A percentile compares a stretch with the other conserved stretches of the same genome.
Conservation (phyloP, 2,329 filamentous ascomycete species). For the Rhynchosporium agropyri region DNA sequence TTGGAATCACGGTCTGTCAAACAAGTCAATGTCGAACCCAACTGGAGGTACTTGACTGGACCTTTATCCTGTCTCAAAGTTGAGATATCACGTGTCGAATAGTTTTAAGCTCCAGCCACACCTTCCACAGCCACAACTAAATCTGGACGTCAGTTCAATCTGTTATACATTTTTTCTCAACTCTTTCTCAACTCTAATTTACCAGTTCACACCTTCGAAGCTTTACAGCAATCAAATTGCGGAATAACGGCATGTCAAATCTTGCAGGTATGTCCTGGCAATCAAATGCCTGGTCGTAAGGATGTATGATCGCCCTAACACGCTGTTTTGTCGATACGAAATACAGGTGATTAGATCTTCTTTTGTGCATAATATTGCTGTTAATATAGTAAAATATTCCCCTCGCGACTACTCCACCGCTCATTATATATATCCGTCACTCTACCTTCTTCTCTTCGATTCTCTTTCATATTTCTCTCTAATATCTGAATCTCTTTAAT, state of each 20-base stretch:
- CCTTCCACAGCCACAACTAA: constrained; percentile 6
- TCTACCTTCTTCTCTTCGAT: constrained; percentile 22
- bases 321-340: constrained; percentile 19
- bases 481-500: constrained; percentile 17
- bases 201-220: constrained; percentile 1
- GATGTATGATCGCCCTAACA: constrained; percentile 23
- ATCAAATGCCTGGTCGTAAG: constrained; percentile 19
- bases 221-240: constrained; percentile 8
- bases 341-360: not conserved
- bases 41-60: not conserved
- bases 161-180: constrained; percentile 29
- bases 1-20: constrained; percentile 7
- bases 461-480: constrained; percentile 23
- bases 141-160: constrained; percentile 18
- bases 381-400: constrained; percentile 20
- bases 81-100: not conserved
- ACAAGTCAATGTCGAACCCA: not conserved
- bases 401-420: constrained; percentile 5
- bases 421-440: constrained; percentile 23
- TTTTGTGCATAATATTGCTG: constrained; percentile 24
- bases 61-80: not conserved
- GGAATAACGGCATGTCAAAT: constrained; percentile 8
- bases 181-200: constrained; percentile 15
- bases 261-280: constrained; percentile 1
- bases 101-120: not conserved